phyloP scores from a whole-genome alignment of 805 yeast genomes.

The Tetrapisispora fleetii region DNA sequence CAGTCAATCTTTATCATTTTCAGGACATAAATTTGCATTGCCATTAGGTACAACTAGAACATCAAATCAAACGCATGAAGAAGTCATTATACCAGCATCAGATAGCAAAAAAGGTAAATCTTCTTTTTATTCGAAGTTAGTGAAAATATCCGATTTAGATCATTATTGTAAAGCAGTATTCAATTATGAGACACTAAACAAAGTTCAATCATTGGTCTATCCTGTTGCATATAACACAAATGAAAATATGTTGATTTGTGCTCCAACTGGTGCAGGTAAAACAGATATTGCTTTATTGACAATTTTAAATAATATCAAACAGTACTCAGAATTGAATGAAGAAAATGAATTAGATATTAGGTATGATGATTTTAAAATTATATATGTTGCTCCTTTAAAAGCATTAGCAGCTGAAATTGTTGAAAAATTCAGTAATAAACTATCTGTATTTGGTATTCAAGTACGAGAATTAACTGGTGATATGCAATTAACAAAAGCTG shows the following conservation, averaged over 20 bases:
- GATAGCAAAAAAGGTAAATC: slow-evolving; percentile 40
- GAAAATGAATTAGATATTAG: slow-evolving; percentile 52
- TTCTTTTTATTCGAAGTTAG: slow-evolving; percentile 35
- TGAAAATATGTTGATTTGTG: slow-evolving; percentile 93
- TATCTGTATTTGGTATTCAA: slow-evolving; percentile 75
- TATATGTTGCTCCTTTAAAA: slow-evolving; percentile 88
- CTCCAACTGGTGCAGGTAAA: slow-evolving; percentile 98
- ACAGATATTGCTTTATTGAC: slow-evolving; percentile 86
- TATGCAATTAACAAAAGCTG: slow-evolving; percentile 80
- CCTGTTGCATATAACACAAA: slow-evolving; percentile 89
- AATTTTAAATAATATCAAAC: slow-evolving; percentile 68
- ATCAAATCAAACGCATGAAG: slow-evolving; percentile 58
- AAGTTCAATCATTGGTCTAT: slow-evolving; percentile 82
- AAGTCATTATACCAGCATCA: slow-evolving; percentile 73
- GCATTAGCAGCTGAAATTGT: slow-evolving; percentile 96
- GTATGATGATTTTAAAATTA: slow-evolving; percentile 78
- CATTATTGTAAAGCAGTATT: slow-evolving; percentile 76
- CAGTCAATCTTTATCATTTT: slow-evolving; percentile 46
- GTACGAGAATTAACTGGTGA: slow-evolving; percentile 92
- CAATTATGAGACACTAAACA: slow-evolving; percentile 65
- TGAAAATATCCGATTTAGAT: slow-evolving; percentile 58
- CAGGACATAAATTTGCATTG: slow-evolving; percentile 70
- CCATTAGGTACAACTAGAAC: slow-evolving; percentile 74
- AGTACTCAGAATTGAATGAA: slow-evolving; percentile 47
- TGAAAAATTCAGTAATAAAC: slow-evolving; percentile 68